These are phyloP conservation scores for Tolypocladium ophioglossoides DNA, from an alignment of 2,329 filamentous ascomycete species.

Conservation along the genomic window DNA sequence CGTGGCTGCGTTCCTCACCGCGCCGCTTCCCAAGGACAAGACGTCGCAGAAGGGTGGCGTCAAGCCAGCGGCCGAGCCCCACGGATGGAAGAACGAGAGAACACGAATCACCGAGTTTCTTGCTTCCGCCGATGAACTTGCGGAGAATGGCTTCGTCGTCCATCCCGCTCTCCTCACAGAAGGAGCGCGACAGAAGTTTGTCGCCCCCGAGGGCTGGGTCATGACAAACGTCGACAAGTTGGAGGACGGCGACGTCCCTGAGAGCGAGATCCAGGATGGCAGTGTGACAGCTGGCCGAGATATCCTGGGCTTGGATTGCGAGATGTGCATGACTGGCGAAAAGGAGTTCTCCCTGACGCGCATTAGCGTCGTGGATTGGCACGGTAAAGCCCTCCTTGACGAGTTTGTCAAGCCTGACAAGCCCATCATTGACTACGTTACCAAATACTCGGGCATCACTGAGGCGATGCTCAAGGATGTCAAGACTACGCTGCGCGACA, in stretches of 20 bases:
- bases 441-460: constrained; percentile 86
- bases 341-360: constrained; percentile 76
- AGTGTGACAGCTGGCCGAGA: constrained; percentile 75
- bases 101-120: constrained; percentile 78
- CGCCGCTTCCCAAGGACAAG: constrained; percentile 60
- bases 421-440: constrained; percentile 88
- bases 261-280: constrained; percentile 63
- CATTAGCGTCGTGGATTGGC: constrained; percentile 80
- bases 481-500: constrained; percentile 72
- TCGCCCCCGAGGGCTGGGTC: constrained; percentile 65
- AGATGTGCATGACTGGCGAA: constrained; percentile 88
- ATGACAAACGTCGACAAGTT: constrained; percentile 60
- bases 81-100: constrained; percentile 61
- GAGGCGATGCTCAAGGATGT: constrained; percentile 71
- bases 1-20: constrained; percentile 70
- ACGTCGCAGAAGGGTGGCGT: constrained; percentile 42
- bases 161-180: constrained; percentile 67
- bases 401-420: constrained; percentile 84
- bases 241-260: constrained; percentile 57
- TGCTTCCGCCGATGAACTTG: constrained; percentile 59
- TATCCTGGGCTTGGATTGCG: constrained; percentile 80
- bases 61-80: constrained; percentile 51
- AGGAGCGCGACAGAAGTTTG: constrained; percentile 42
- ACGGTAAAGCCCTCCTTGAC: constrained; percentile 72
- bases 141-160: constrained; percentile 72